Evolutionary conservation across 345 rosid species (phyloP), one percentile per base, ranked within the genome.

Genomic region (Dimocarpus longan): DNA sequence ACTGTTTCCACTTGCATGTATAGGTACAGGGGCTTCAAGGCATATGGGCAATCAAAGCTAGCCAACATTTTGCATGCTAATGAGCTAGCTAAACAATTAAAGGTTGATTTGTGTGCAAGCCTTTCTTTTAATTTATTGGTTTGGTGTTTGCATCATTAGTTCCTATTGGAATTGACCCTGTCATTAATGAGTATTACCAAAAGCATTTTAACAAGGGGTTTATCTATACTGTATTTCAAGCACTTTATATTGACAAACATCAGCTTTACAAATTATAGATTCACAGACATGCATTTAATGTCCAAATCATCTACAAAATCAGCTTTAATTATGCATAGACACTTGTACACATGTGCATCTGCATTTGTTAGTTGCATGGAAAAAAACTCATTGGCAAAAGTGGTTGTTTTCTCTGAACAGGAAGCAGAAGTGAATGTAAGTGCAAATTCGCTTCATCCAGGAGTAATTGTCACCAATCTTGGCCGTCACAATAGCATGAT

Each of bases 31-130:
- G 71, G 80, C 28, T 32, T 68, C 70, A 78, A 74, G 50, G 90
- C 95, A 8, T 93, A 90, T 81, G 93, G 93, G 65, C 93, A 93
- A 78, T 89, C 95, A 64, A 95, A 95, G 82, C 91, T 95, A n/a
- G 89, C 91, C 76, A 93, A 91, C 77, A 75, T 93, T 78, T 82
- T 95, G 88, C 95, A 93, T 75, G 92, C 93, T 32, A 90, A 87
- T 76, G 97, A 92, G 90, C 93, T 95, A 24, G 79, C 95, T 18
- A 89, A 89, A 82, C 88, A 75, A 37, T 82, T 95, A 68, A 91
- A 91, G 94, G 98, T 95, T 0, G 15, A 42, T 12, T 40, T 71
- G 9, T 39, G 50, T n/a, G 11, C 52, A 68, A 19, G 71, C 13
- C 28, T 68, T 43, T 40, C 21, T 16, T 16, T 71, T 37, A 16